Conservation (phyloP, 225 moss, liverwort and hornwort species). For the Polytrichum commune region DNA sequence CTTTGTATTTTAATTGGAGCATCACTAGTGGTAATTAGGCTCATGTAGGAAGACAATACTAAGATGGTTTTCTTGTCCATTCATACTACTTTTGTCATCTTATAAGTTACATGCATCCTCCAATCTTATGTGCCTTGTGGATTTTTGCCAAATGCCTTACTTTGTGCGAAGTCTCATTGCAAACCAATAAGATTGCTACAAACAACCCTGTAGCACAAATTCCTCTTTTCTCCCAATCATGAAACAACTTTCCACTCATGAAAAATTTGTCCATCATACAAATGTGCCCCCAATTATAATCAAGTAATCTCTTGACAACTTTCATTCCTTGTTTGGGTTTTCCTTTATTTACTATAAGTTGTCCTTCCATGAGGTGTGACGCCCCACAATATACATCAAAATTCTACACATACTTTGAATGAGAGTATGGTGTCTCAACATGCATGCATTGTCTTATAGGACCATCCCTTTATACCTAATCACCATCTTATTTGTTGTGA, state of each 20-base stretch:
- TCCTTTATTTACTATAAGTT: neutral
- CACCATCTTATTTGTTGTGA: neutral
- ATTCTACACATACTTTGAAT: neutral
- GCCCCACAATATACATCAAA: neutral
- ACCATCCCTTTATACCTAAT: neutral
- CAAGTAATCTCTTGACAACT: neutral
- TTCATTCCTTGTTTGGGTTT: neutral
- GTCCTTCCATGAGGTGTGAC: neutral
- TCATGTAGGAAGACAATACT: too few species aligned
- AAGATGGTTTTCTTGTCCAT: neutral
- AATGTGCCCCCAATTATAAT: neutral
- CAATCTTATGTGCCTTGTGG: too few species aligned
- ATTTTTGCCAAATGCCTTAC: too few species aligned
- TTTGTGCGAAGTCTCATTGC: too few species aligned
- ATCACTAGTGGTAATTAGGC: too few species aligned
- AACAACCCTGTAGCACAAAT: neutral
- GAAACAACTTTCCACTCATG: neutral
- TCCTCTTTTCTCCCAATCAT: neutral
- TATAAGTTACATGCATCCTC: too few species aligned
- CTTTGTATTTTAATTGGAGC: neutral
- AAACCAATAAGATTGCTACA: neutral
- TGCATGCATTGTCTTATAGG: neutral
- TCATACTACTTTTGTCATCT: neutral
- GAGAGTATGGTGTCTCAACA: neutral
- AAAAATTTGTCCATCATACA: neutral